phyloP scores from a whole-genome alignment of 2,329 filamentous ascomycete genomes.

The Verticillium longisporum region DNA sequence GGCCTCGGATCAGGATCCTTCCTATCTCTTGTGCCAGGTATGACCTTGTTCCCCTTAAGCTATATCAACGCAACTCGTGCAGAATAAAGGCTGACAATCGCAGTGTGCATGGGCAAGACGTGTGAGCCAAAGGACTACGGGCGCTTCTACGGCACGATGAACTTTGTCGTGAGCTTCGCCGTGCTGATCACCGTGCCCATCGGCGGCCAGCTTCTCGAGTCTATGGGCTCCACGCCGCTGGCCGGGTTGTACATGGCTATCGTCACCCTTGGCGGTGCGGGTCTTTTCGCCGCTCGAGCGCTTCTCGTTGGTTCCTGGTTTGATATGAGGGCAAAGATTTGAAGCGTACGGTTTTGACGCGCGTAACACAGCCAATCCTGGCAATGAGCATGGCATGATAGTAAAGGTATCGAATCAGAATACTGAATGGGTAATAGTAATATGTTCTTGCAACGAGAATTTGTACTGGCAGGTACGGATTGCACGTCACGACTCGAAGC shows the following conservation, averaged over 20 bases:
- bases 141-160: conserved; percentile 28
- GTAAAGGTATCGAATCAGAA: no score
- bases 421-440: background rate
- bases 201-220: conserved; percentile 36
- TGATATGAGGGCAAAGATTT: conserved; percentile 5
- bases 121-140: conserved; percentile 38
- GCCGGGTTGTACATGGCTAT: conserved; percentile 37
- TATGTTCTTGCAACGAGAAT: no score
- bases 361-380: no score
- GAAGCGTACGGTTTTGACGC: background rate
- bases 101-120: conserved; percentile 38
- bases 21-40: conserved; percentile 30
- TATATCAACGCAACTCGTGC: background rate
- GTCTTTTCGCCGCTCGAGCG: conserved; percentile 19
- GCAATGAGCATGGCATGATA: no score
- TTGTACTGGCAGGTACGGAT: no score
- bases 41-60: background rate
- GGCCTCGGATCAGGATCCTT: conserved; percentile 41
- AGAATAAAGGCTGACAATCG: background rate
- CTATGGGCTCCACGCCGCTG: conserved; percentile 33
- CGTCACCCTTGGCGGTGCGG: conserved; percentile 26
- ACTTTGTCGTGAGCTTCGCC: conserved; percentile 36
- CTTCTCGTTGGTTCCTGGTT: conserved; percentile 5
- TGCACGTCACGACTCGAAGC: no score
- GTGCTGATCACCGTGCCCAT: conserved; percentile 37